Evolutionary conservation across 345 rosid species (phyloP), one percentile per base, ranked within the genome.

Genomic region (Moricandia moricandioides): DNA sequence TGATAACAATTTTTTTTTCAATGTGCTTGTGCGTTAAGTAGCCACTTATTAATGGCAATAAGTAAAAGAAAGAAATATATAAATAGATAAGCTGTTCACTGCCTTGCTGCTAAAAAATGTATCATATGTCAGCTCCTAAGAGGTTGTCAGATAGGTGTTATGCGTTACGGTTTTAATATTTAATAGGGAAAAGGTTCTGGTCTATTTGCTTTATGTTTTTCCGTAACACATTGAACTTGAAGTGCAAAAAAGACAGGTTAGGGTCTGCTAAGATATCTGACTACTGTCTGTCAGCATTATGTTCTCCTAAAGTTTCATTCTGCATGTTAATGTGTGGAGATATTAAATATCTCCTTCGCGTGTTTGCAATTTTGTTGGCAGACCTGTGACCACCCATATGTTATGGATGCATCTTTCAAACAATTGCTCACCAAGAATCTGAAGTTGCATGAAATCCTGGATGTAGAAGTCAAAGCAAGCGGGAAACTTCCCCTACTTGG

Each of bases 341-440:
- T 72, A 40, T 37, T 72, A 16, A 56, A 40, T 21, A 60, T 69
- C 59, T 72, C 70, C 61, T 33, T 62, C 45, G 0, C 47, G 35
- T 71, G 79, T 27, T 76, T 13, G 37, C 68, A 69, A 62, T 17
- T 74, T 79, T 74, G 18, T 67, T 66, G 80, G 73, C 97, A 95
- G 99, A 88, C 90, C 82, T 95, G 98, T 82, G 92, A 92, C 81
- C 96, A 92, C 82, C 98, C 99, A 11, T 90, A 89, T 81, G 70
- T 83, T 74, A 69, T 75, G 84, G 90, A 92, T 84, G 47, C 79
- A 63, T 72, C 78, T 30, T 73, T 84, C 67, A 87, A 83, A 69
- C 47, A 27, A 49, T 65, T 71, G 52, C 80, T 90, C 60, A 72
- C 62, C 27, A 79, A 83, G 71, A 84, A 82, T 67, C 74, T 81